A percentile compares a stretch with the other conserved stretches of the same genome.
Evolutionary conservation across 345 rosid genomes (phyloP).

Genomic region (Citropsis articulata): DNA sequence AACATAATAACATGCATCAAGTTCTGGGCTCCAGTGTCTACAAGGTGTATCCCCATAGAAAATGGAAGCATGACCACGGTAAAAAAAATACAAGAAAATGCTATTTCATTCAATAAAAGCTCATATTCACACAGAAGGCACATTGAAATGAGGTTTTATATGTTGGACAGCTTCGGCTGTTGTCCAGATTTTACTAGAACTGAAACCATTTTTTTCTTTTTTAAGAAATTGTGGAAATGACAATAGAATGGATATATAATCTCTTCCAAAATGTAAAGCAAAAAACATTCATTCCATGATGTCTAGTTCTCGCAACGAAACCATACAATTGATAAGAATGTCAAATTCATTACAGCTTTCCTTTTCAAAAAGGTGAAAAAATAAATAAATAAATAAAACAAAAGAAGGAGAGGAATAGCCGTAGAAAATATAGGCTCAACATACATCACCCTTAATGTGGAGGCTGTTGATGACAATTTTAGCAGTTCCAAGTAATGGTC

Average conservation of each 20-base stretch:
- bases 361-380: not conserved
- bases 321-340: not conserved
- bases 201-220: not conserved
- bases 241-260: not conserved
- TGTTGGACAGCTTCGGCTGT: not conserved
- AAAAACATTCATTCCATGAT: not conserved
- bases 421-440: constrained; percentile 23
- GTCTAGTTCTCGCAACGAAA: not conserved
- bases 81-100: not conserved
- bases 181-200: not conserved
- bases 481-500: constrained; percentile 83
- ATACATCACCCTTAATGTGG: constrained; percentile 92
- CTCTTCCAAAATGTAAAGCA: not conserved
- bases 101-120: not conserved
- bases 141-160: not conserved
- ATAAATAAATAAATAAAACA: not conserved
- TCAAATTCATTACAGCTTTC: not conserved
- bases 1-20: not conserved
- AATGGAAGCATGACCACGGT: not conserved
- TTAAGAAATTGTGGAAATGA: not conserved
- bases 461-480: constrained; percentile 87
- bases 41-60: not conserved
- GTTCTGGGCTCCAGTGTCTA: not conserved
- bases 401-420: not conserved
- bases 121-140: no score